A percentile compares a stretch with the other conserved stretches of the same genome.
These are phyloP conservation scores for Trypanosoma lewisi DNA, from an alignment of 208 protist genomes.

Conservation along the genomic window DNA sequence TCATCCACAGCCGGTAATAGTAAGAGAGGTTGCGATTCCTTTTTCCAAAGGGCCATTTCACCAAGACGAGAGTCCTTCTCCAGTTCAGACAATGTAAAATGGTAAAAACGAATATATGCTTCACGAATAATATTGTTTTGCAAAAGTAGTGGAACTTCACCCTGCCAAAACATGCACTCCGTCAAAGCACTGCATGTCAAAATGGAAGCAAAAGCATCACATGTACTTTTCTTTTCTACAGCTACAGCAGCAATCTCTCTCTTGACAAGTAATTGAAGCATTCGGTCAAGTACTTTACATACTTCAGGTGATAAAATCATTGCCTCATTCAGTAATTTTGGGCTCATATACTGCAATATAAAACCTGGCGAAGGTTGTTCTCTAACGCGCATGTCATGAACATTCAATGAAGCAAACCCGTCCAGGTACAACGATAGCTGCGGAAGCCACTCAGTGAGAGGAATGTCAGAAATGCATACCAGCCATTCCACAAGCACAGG, in stretches of 20 bases:
- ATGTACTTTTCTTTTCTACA: neutral
- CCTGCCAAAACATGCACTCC: slow-evolving; percentile 46
- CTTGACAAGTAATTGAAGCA: slow-evolving; percentile 5
- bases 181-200: slow-evolving; percentile 8
- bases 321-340: slow-evolving; percentile 11
- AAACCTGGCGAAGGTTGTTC: slow-evolving; percentile 27
- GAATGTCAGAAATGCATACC: slow-evolving; percentile 38
- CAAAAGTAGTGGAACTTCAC: slow-evolving; percentile 35
- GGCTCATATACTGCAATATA: slow-evolving; percentile 24
- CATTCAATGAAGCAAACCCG: neutral
- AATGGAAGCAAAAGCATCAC: neutral
- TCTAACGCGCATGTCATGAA: neutral
- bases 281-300: slow-evolving; percentile 13
- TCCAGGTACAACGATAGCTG: slow-evolving; percentile 28
- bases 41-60: neutral
- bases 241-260: neutral
- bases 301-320: neutral
- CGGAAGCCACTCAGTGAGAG: slow-evolving; percentile 35
- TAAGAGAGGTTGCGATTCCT: slow-evolving; percentile 7
- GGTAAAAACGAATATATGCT: slow-evolving; percentile 16
- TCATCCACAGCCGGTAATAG: slow-evolving; percentile 41
- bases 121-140: slow-evolving; percentile 27
- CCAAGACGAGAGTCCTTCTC: neutral
- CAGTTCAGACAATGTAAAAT: neutral
- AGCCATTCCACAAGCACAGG: slow-evolving; percentile 59